These are phyloP conservation scores for Debaryomyces sp. DNA, from an alignment of 1,139 yeast species.

Conservation along the genomic window DNA sequence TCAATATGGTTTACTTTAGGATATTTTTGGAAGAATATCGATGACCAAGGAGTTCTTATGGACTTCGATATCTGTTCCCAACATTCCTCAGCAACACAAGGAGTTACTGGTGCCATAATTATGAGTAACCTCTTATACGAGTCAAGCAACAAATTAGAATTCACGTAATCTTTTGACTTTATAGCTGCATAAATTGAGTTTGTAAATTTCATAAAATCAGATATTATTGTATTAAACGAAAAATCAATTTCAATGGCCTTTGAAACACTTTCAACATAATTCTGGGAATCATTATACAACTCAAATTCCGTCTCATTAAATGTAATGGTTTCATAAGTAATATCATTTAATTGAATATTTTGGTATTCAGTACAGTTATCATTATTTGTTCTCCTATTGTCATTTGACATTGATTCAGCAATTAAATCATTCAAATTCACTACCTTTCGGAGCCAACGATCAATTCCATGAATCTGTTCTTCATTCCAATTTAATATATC, in stretches of 20 bases:
- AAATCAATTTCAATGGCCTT: slow-evolving; percentile 60
- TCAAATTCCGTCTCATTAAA: slow-evolving; percentile 50
- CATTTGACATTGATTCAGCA: neutral
- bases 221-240: slow-evolving; percentile 80
- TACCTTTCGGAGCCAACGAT: slow-evolving; percentile 80
- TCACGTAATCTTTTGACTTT: slow-evolving; percentile 27
- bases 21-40: slow-evolving; percentile 58
- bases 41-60: slow-evolving; percentile 39
- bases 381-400: slow-evolving; percentile 3
- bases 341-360: slow-evolving; percentile 27
- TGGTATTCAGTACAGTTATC: slow-evolving; percentile 1
- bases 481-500: slow-evolving; percentile 92
- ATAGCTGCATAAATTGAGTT: slow-evolving; percentile 49
- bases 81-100: slow-evolving; percentile 80
- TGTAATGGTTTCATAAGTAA: slow-evolving; percentile 14
- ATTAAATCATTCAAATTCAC: slow-evolving; percentile 39
- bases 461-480: slow-evolving; percentile 78
- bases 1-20: slow-evolving; percentile 48
- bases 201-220: slow-evolving; percentile 88
- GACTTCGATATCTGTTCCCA: slow-evolving; percentile 57
- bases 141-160: slow-evolving; percentile 34
- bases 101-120: slow-evolving; percentile 74
- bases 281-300: slow-evolving; percentile 61
- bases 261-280: slow-evolving; percentile 52
- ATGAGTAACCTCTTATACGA: slow-evolving; percentile 57